phyloP scores from a whole-genome alignment of 1,139 yeast genomes.

The Sugiyamaella japonica region DNA sequence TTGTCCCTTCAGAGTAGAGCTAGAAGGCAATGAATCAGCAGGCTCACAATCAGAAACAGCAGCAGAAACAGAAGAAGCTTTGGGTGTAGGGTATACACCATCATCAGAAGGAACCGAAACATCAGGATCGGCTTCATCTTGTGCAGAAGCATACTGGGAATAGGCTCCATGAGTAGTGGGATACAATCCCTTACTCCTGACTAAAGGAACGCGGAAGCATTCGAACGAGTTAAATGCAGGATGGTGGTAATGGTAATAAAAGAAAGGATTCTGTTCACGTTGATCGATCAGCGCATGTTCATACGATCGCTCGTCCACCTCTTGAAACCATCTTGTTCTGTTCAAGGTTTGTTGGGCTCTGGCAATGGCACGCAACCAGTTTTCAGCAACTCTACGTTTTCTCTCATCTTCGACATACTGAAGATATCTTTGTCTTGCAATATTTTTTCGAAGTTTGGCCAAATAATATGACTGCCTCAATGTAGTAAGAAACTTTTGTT shows the following conservation, averaged over 20 bases:
- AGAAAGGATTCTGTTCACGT: background rate
- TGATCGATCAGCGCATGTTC: background rate
- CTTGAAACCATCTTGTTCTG: background rate
- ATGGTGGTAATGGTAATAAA: conserved; percentile 13
- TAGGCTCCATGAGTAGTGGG: conserved; percentile 1
- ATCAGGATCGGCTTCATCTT: conserved; percentile 19
- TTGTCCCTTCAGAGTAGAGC: background rate
- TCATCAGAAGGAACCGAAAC: conserved; percentile 19
- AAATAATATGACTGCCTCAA: conserved; percentile 3
- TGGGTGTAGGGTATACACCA: conserved; percentile 10
- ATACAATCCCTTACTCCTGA: conserved; percentile 1
- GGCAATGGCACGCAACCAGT: conserved; percentile 6
- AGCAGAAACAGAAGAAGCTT: background rate
- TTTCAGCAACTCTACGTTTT: conserved; percentile 12
- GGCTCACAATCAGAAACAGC: background rate
- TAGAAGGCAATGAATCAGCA: background rate
- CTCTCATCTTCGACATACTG: conserved; percentile 7
- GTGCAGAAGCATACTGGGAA: background rate
- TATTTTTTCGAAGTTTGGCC: conserved; percentile 10
- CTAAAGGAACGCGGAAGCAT: conserved; percentile 3
- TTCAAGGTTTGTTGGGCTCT: conserved; percentile 8
- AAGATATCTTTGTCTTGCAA: conserved; percentile 16
- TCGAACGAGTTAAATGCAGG: conserved; percentile 17
- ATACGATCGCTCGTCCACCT: background rate
- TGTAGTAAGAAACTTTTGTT: conserved; percentile 13